These are phyloP conservation scores for Pseudogymnoascus sp. DNA, from an alignment of 2,329 filamentous ascomycete genomes.

Conservation along the genomic window DNA sequence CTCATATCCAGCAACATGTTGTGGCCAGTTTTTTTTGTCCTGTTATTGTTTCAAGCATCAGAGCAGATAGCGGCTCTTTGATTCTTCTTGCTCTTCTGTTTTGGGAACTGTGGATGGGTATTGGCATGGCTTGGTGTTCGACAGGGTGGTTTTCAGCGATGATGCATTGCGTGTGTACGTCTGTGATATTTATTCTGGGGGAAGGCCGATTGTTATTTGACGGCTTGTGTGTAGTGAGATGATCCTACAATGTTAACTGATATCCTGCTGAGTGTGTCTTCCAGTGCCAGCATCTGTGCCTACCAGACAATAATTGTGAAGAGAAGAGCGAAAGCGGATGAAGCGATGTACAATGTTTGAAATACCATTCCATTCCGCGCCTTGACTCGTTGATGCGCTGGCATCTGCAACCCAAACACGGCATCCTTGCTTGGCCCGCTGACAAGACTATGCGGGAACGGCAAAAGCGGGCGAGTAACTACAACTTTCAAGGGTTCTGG, in stretches of 20 bases:
- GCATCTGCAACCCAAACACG: not conserved
- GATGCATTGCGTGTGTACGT: not conserved
- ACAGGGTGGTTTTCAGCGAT: not conserved
- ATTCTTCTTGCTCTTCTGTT: not conserved
- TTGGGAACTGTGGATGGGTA: conserved; percentile 1
- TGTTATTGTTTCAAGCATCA: not conserved
- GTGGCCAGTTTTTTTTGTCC: not conserved
- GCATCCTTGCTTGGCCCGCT: not conserved
- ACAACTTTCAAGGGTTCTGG: not conserved
- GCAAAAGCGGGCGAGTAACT: not conserved
- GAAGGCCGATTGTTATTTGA: not conserved
- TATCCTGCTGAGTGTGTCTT: not conserved
- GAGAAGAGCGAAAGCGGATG: not conserved
- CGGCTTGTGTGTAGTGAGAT: not conserved
- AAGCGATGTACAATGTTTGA: not conserved
- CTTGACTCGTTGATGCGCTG: not conserved
- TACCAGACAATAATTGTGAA: not conserved
- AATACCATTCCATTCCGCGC: not conserved
- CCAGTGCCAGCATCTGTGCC: not conserved
- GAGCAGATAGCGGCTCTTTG: conserved; percentile 2
- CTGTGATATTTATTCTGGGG: not conserved
- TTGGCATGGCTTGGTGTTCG: conserved; percentile 5
- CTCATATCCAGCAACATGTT: conserved; percentile 1
- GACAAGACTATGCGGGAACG: not conserved
- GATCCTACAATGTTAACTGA: not conserved